Percentiles rank a stretch among this genome's conserved stretches.
phyloP scores from a whole-genome alignment of 2,329 filamentous ascomycete genomes.

The Claviceps lovelessii region DNA sequence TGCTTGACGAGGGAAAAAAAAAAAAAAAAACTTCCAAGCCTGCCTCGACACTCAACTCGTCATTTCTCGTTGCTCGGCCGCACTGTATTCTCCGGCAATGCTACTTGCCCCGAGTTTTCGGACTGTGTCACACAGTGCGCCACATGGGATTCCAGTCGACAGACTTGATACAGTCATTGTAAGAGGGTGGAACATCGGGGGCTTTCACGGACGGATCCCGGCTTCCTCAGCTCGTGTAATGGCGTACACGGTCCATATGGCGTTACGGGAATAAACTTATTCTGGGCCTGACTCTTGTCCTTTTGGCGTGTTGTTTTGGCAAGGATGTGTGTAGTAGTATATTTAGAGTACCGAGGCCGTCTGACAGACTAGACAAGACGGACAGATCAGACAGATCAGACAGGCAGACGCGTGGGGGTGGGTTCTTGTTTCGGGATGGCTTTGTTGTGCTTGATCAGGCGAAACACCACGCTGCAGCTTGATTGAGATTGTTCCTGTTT shows the following conservation, averaged over 20 bases:
- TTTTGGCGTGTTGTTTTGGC: background rate
- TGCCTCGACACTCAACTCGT: no score
- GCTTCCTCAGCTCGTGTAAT: no score
- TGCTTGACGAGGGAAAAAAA: no score
- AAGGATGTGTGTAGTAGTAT: background rate
- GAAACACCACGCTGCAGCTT: background rate
- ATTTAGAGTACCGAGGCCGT: background rate
- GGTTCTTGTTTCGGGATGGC: background rate
- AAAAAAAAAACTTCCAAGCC: background rate
- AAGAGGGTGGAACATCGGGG: background rate
- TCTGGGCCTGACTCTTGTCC: no score
- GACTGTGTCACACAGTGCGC: background rate
- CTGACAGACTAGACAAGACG: background rate
- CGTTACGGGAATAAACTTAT: no score
- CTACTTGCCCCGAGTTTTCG: background rate
- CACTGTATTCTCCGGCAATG: background rate
- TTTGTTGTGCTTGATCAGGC: background rate
- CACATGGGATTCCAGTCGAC: background rate
- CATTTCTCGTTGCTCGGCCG: background rate
- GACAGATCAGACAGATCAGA: no score
- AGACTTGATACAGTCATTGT: background rate
- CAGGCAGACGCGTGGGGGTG: background rate
- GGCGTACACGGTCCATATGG: no score
- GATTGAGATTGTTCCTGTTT: background rate
- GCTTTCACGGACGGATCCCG: background rate